These are phyloP conservation scores for Fragilaria crotonensis DNA, from an alignment of 108 stramenopile genomes.

Conservation along the genomic window DNA sequence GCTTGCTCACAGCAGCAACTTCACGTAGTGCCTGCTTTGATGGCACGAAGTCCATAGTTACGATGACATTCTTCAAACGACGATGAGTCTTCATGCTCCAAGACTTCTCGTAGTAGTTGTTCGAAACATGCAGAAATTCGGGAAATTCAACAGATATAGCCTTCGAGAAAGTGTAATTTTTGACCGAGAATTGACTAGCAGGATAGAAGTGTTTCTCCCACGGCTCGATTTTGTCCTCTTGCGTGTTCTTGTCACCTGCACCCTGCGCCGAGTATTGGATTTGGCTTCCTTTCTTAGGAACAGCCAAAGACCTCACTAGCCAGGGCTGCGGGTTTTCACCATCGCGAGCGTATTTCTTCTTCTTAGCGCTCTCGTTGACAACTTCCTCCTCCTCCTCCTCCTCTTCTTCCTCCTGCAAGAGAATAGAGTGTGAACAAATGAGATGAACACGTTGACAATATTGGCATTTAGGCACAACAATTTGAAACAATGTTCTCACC, in stretches of 20 bases:
- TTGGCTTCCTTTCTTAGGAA: constrained; percentile 25
- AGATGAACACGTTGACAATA: constrained; percentile 2
- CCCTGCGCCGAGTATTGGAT: constrained; percentile 3
- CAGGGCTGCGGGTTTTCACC: constrained; percentile 93
- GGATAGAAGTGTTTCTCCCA: constrained; percentile 93
- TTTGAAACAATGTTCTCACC: constrained; percentile 13
- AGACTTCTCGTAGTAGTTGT: constrained; percentile 91
- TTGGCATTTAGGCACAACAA: too few species aligned
- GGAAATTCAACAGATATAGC: constrained; percentile 69
- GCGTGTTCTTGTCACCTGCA: constrained; percentile 4
- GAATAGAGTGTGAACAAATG: constrained; percentile 1
- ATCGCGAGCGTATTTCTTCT: constrained; percentile 94
- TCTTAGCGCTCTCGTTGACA: constrained; percentile 85
- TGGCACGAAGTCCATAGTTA: constrained; percentile 89
- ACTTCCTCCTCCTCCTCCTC: constrained; percentile 94
- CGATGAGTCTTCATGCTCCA: constrained; percentile 95
- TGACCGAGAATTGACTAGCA: constrained; percentile 89
- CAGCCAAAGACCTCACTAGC: constrained; percentile 73
- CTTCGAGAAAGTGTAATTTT: constrained; percentile 86
- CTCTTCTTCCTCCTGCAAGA: constrained; percentile 87
- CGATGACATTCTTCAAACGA: constrained; percentile 96
- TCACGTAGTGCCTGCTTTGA: constrained; percentile 53
- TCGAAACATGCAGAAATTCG: constrained; percentile 77
- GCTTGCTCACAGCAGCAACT: constrained; percentile 66
- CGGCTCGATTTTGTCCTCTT: constrained; percentile 19